Conservation (phyloP, 768 basidiomycete genomes). For the Boletus fagicola region DNA sequence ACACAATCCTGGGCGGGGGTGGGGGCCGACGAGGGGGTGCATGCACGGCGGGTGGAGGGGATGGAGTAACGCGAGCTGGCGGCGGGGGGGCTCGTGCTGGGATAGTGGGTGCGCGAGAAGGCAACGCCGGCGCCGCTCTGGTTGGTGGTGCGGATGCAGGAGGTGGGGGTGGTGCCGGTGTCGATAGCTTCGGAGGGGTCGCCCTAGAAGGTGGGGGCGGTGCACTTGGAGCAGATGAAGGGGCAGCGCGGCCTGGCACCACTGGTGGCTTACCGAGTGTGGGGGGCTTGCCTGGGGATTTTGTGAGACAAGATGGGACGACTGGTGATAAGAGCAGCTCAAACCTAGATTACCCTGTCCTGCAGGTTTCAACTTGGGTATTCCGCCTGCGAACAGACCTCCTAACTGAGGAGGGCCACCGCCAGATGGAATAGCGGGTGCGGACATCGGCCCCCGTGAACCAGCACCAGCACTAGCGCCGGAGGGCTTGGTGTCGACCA, state of each 20-base stretch:
- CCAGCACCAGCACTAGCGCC: constrained; percentile 37
- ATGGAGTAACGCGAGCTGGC: constrained; percentile 36
- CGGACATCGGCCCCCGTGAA: constrained; percentile 22
- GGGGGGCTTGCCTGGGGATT: constrained; percentile 53
- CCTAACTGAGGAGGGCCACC: constrained; percentile 78
- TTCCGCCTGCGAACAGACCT: constrained; percentile 84
- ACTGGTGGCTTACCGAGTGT: constrained; percentile 65
- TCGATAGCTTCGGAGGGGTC: constrained; percentile 30
- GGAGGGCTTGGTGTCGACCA: constrained; percentile 48
- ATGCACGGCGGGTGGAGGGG: constrained; percentile 23
- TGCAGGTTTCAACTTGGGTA: constrained; percentile 87
- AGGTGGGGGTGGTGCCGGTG: constrained; percentile 35
- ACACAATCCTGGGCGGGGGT: constrained; percentile 31
- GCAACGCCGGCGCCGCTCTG: constrained; percentile 37
- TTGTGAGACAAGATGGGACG: constrained; percentile 10
- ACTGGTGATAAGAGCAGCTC: constrained; percentile 17
- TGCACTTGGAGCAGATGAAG: constrained; percentile 29
- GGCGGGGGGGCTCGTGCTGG: constrained; percentile 46
- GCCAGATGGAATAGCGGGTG: constrained; percentile 23
- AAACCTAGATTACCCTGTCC: constrained; percentile 58
- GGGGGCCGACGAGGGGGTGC: constrained; percentile 32
- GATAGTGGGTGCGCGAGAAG: constrained; percentile 42
- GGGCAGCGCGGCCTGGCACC: constrained; percentile 51
- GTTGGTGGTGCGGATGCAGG: constrained; percentile 33
- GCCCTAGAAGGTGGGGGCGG: constrained; percentile 32